Evolutionary conservation across 305 asterid species (phyloP).

Genomic region (Nicotiana rustica): DNA sequence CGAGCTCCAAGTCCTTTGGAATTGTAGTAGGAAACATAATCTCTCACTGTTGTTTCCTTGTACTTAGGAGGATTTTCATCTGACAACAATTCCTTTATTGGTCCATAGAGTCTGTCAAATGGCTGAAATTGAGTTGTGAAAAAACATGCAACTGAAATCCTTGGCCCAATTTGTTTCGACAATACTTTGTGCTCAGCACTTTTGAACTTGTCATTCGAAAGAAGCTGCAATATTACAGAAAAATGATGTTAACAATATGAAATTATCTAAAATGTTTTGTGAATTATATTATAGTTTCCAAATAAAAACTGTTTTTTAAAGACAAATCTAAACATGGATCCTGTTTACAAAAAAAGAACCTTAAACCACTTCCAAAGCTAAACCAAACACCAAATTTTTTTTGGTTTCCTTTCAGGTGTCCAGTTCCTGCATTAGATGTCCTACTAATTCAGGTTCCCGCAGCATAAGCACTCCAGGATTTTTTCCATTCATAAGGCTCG

Average conservation of each 20-base stretch:
- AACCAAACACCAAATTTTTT: no score
- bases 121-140: slow-evolving; percentile 32
- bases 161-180: slow-evolving; percentile 42
- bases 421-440: no score
- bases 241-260: neutral
- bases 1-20: slow-evolving; percentile 35
- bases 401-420: no score
- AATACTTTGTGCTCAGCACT: slow-evolving; percentile 52
- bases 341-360: no score
- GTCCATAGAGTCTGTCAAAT: slow-evolving; percentile 39
- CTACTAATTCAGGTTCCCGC: no score
- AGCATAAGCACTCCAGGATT: no score
- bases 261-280: neutral
- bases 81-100: slow-evolving; percentile 51
- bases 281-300: neutral
- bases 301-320: no score
- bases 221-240: slow-evolving; percentile 37
- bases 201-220: slow-evolving; percentile 49
- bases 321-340: no score
- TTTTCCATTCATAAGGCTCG: no score
- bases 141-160: slow-evolving; percentile 47
- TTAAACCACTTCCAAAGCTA: no score
- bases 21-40: slow-evolving; percentile 28
- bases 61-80: slow-evolving; percentile 46
- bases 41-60: slow-evolving; percentile 37